Evolutionary conservation across 495 filamentous ascomycete species (phyloP).

Genomic region (Podospora conica): DNA sequence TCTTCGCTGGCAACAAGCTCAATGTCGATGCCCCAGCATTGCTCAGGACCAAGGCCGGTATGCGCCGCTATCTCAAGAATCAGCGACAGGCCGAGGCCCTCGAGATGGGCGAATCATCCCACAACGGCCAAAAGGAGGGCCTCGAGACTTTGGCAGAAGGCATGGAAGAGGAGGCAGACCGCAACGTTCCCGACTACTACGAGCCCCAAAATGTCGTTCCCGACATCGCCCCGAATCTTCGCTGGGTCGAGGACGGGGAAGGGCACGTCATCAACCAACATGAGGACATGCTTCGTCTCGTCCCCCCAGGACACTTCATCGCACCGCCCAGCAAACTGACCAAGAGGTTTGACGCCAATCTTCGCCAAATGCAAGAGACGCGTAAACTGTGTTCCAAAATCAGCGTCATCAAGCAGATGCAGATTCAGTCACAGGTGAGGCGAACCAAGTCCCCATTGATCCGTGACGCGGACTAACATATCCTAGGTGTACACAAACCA

Average conservation of each 20-base stretch:
- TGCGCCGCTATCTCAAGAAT: slow-evolving; percentile 69
- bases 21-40: slow-evolving; percentile 84
- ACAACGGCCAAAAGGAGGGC: slow-evolving; percentile 34
- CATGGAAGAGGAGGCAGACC: slow-evolving; percentile 79
- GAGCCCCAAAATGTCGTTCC: slow-evolving; percentile 80
- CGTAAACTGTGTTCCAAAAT: slow-evolving; percentile 94
- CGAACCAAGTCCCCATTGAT: not conserved
- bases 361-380: slow-evolving; percentile 94
- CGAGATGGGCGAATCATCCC: slow-evolving; percentile 42
- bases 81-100: slow-evolving; percentile 55
- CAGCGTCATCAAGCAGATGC: slow-evolving; percentile 98
- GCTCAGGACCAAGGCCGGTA: slow-evolving; percentile 60
- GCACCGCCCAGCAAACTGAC: slow-evolving; percentile 71
- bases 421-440: slow-evolving; percentile 86
- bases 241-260: slow-evolving; percentile 82
- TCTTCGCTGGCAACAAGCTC: slow-evolving; percentile 78
- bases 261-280: slow-evolving; percentile 79
- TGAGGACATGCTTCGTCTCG: slow-evolving; percentile 70
- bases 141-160: slow-evolving; percentile 81
- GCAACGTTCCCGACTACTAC: slow-evolving; percentile 85
- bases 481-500: slow-evolving; percentile 90
- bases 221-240: slow-evolving; percentile 65
- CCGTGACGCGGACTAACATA: slow-evolving; percentile 10
- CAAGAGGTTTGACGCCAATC: slow-evolving; percentile 80
- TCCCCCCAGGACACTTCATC: slow-evolving; percentile 67